Percentiles rank a stretch among this genome's conserved stretches.
Evolutionary conservation across 2,329 filamentous ascomycete species (phyloP).

Genomic region (Xylaria sp.): DNA sequence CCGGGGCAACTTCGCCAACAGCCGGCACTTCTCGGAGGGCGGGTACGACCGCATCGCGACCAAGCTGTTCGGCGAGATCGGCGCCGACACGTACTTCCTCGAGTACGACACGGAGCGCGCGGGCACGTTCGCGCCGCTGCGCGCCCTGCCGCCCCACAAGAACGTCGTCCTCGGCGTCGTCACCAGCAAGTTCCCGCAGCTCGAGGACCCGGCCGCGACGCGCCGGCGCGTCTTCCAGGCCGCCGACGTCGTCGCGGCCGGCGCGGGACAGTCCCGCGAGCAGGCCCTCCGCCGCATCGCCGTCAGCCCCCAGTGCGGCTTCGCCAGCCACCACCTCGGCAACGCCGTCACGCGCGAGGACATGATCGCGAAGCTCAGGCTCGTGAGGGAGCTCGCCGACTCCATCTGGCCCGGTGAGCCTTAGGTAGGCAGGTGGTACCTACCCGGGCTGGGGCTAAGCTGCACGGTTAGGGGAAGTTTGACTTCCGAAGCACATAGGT

Average conservation of each 20-base stretch:
- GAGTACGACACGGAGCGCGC: slow-evolving; percentile 69
- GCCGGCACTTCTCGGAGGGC: slow-evolving; percentile 68
- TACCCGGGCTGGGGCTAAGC: too few species aligned
- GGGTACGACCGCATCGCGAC: slow-evolving; percentile 68
- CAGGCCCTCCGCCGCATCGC: slow-evolving; percentile 69
- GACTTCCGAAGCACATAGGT: too few species aligned
- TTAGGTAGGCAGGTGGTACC: too few species aligned
- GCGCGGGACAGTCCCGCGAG: slow-evolving; percentile 64
- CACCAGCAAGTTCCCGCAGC: slow-evolving; percentile 63
- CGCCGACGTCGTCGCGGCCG: slow-evolving; percentile 70
- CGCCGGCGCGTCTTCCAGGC: slow-evolving; percentile 61
- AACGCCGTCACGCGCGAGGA: slow-evolving; percentile 70
- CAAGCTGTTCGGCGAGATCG: slow-evolving; percentile 65
- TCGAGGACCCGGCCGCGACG: slow-evolving; percentile 65
- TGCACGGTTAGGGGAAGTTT: too few species aligned
- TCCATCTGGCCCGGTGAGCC: slow-evolving; percentile 64
- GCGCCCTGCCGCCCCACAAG: slow-evolving; percentile 61
- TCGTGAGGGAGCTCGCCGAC: slow-evolving; percentile 72
- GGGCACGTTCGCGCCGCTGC: slow-evolving; percentile 67
- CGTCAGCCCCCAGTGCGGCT: slow-evolving; percentile 75
- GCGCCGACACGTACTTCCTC: slow-evolving; percentile 69
- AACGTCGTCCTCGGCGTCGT: slow-evolving; percentile 67
- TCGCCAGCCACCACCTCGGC: slow-evolving; percentile 74
- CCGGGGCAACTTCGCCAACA: slow-evolving; percentile 68
- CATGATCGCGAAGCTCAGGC: slow-evolving; percentile 72